Percentiles rank a stretch among this genome's conserved stretches.
Conservation (phyloP, 768 basidiomycete genomes). For the Leccinellum luteum region DNA sequence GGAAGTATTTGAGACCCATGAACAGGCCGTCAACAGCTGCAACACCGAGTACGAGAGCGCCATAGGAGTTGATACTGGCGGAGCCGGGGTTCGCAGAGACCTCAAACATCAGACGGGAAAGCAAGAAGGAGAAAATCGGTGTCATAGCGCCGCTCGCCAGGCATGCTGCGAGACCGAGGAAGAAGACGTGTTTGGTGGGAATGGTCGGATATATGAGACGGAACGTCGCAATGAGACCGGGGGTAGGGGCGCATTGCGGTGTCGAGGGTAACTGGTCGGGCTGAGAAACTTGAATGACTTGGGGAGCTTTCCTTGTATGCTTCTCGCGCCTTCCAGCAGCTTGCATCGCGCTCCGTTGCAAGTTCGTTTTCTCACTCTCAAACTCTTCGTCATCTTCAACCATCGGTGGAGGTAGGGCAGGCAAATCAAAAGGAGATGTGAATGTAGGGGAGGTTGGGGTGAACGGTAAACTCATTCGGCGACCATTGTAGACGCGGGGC, state of each 20-base stretch:
- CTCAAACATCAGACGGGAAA: constrained; percentile 76
- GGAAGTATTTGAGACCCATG: constrained; percentile 71
- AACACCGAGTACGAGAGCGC: constrained; percentile 67
- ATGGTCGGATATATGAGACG: constrained; percentile 64
- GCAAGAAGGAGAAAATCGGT: constrained; percentile 87
- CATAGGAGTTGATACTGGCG: constrained; percentile 64
- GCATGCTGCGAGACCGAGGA: constrained; percentile 68
- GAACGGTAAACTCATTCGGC: constrained; percentile 59
- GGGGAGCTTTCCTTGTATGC: constrained; percentile 13
- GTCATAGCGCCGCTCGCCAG: constrained; percentile 80
- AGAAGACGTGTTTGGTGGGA: constrained; percentile 68
- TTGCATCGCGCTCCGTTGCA: constrained; percentile 39
- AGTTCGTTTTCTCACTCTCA: constrained; percentile 44
- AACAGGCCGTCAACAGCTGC: constrained; percentile 76
- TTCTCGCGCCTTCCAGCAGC: constrained; percentile 38
- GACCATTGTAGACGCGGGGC: constrained; percentile 30
- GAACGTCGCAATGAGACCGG: constrained; percentile 39
- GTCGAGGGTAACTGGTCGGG: neutral
- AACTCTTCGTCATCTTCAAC: constrained; percentile 39
- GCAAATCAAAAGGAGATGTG: constrained; percentile 22
- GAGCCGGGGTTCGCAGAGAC: constrained; percentile 71
- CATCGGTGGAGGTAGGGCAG: constrained; percentile 15
- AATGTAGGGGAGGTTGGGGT: constrained; percentile 52
- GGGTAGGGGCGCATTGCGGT: constrained; percentile 2
- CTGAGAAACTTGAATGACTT: neutral